Conservation (phyloP, 257 asterid genomes). For the Gentiana macrophylla region DNA sequence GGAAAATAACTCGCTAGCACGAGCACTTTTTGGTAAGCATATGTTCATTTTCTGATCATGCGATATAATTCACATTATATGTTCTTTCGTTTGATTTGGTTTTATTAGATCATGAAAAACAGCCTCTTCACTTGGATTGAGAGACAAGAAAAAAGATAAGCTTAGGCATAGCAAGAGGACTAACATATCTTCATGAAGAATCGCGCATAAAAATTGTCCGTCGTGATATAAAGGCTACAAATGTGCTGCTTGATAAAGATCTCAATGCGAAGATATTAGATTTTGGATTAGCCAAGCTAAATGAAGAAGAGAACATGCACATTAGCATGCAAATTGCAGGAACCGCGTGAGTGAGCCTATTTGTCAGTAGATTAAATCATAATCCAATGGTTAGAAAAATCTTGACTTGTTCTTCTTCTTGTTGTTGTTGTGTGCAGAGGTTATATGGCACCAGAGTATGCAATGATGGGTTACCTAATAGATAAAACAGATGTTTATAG, state of each 20-base stretch:
- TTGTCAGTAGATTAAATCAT: too few species aligned
- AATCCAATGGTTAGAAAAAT: too few species aligned
- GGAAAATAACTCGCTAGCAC: constrained; percentile 37
- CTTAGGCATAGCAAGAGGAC: constrained; percentile 32
- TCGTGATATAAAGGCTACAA: constrained; percentile 34
- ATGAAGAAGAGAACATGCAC: constrained; percentile 40
- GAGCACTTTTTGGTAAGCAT: constrained; percentile 35
- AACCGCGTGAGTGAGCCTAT: constrained; percentile 20
- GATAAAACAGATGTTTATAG: constrained; percentile 44
- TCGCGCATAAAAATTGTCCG: constrained; percentile 36
- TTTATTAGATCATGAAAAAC: constrained; percentile 18
- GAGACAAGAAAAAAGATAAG: constrained; percentile 28
- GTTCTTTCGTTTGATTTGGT: background rate
- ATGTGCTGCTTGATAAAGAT: constrained; percentile 36
- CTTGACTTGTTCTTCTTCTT: background rate
- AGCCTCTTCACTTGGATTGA: constrained; percentile 29
- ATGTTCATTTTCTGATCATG: background rate
- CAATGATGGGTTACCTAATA: constrained; percentile 41
- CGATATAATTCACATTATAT: background rate
- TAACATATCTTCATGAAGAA: constrained; percentile 39
- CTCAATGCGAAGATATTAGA: constrained; percentile 37
- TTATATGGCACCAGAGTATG: constrained; percentile 43
- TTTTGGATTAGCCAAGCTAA: constrained; percentile 39
- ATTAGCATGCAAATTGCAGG: constrained; percentile 43
- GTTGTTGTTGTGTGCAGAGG: constrained; percentile 17